Evolutionary conservation across 495 filamentous ascomycete species (phyloP), one percentile per base, ranked within the genome.

Genomic region (Penicillium diatomitis): DNA sequence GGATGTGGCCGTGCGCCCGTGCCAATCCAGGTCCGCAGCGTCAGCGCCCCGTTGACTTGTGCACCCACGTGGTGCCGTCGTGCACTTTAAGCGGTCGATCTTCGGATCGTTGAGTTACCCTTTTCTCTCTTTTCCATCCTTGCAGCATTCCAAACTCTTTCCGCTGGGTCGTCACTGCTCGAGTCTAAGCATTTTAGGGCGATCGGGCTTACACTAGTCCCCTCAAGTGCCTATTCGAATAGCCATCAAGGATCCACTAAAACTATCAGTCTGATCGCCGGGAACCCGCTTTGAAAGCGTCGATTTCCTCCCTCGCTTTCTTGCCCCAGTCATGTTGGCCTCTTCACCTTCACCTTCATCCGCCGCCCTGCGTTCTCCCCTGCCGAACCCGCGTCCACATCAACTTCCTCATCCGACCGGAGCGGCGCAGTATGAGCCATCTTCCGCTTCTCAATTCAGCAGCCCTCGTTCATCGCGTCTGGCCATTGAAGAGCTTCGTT

Each of bases 401-500:
- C 40, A 27, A 10, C 50, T 45, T 31, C 47, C 47, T 49, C 39
- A 27, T 12, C 40, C 39, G 31, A 34, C 47, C 11, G 51, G 51
- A 43, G 48, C 33, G 9, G 45, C 41, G 40, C 64, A 54, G 30
- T 69, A 69, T 71, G 68, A 71, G 36, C 60, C 62, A 53, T 48
- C 53, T 49, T 51, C 55, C 42, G 57, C 47, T 60, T 65, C 62
- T 54, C 52, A 67, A 52, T 60, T 65, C 56, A 65, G 55, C 60
- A 65, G 63, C 54, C 65, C 62, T 46, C 63, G 62, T 46, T 69
- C 63, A 32, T 69, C 69, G 33, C 71, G 67, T 48, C 44, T 71
- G 57, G 69, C 68, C 54, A 70, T 74, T 62, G 69, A 74, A 58
- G 71, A 74, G 60, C 64, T 74, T 33, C 71, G 71, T 12, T 66